Evolutionary conservation across 768 basidiomycete species (phyloP).

Genomic region (Mycena olivaceomarginata): DNA sequence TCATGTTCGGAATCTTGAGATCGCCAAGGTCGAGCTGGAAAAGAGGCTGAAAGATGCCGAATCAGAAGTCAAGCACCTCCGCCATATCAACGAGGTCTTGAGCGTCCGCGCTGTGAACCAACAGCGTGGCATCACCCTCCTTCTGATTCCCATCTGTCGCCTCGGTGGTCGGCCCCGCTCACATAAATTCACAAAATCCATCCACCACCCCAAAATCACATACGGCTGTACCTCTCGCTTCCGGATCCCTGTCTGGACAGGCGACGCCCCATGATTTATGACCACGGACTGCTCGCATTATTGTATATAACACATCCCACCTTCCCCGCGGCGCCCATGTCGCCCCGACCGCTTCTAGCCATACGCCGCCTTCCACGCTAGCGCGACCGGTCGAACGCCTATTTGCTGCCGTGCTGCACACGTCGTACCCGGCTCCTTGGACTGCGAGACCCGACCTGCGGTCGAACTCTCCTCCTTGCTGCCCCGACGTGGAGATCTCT

Average conservation of each 20-base stretch:
- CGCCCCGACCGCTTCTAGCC: conserved; percentile 58
- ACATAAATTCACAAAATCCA: conserved; percentile 51
- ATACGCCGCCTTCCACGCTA: conserved; percentile 58
- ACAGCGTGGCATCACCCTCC: conserved; percentile 68
- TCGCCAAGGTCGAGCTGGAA: conserved; percentile 85
- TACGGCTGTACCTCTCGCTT: conserved; percentile 62
- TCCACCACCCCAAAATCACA: conserved; percentile 55
- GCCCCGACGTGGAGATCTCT: conserved; percentile 54
- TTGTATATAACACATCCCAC: conserved; percentile 62
- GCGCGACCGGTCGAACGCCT: conserved; percentile 54
- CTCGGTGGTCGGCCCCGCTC: conserved; percentile 54
- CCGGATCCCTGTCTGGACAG: conserved; percentile 48
- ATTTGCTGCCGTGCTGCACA: conserved; percentile 78
- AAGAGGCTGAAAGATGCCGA: conserved; percentile 86
- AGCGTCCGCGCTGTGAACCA: conserved; percentile 91
- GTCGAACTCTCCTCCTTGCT: conserved; percentile 54
- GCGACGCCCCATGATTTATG: conserved; percentile 46
- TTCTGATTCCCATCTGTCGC: conserved; percentile 66
- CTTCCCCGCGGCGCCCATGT: conserved; percentile 51
- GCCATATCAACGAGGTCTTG: conserved; percentile 91
- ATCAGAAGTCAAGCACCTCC: conserved; percentile 86
- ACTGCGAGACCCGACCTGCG: conserved; percentile 62
- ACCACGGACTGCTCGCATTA: conserved; percentile 65
- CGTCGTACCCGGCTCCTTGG: conserved; percentile 52
- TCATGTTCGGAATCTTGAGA: conserved; percentile 92